Base-by-base conservation (phyloP, 202 grass and related monocot genomes). In the Hordeum pubiflorum region DNA sequence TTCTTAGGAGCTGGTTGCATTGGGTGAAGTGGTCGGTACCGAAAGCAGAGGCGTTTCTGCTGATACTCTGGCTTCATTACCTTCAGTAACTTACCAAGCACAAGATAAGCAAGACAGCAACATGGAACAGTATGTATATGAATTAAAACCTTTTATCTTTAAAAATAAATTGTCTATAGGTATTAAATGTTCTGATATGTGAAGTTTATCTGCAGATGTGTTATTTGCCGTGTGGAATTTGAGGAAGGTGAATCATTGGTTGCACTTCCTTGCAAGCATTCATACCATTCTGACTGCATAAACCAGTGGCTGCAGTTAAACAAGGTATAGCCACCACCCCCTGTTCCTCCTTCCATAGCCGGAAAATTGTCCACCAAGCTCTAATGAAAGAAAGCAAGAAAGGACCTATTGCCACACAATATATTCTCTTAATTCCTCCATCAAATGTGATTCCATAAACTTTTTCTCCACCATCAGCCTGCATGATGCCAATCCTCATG, bases 261-360 rank as follows among this genome's bases (percentile, higher is more conserved):
- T 62, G 82, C 88, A 38, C 92, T 98, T 72, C 86, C 92, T 67
- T 98, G 96, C 90, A 93, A 95, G 23, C 96, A 95, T 79, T 78
- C 86, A 14, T 98, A 98, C 58, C 96, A 95, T 80, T 81, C 84
- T 37, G 96, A 93, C 24, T 98, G 96, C 86, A 98, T 98, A 71
- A 88, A 92, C 87, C 91, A 95, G 71, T 98, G 96, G 96, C 92
- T 98, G 50, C 88, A 93, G 60, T 83, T 91, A 72, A 98, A 95
- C 75, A 98, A 95, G 96, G 96, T 98, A 87, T 24, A 63, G 9
- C 32, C 6, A 24, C 3, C 52, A 63, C n/a, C 2, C 2, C 22
- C 2, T 26, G 6, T 41, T 38, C 33, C 4, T 73, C 27, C 37
- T 74, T 82, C 50, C 26, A 36, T 77, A 24, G 56, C 56, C 2